These are phyloP conservation scores for Platanthera zijinensis DNA, from an alignment of 106 monocot species.

Conservation along the genomic window DNA sequence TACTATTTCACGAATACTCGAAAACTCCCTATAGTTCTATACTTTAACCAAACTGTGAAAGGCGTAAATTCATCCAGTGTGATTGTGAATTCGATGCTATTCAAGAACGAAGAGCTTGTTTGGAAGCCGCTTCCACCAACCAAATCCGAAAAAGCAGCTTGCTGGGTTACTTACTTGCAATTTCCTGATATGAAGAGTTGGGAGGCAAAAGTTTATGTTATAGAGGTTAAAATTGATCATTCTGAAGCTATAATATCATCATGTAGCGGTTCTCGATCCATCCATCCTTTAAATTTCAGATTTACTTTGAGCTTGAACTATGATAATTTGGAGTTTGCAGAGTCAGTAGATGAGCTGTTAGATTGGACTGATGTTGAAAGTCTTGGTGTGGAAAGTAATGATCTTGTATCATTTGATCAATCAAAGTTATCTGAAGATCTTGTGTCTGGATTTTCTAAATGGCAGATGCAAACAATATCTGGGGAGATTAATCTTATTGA, in stretches of 20 bases:
- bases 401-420: conserved; percentile 25
- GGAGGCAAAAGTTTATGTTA: conserved; percentile 17
- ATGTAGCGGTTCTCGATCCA: conserved; percentile 18
- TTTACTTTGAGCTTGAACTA: conserved; percentile 38
- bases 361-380: conserved; percentile 37
- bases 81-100: conserved; percentile 40
- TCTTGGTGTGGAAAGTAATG: conserved; percentile 14
- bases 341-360: conserved; percentile 29
- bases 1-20: conserved; percentile 15
- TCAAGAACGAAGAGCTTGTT: conserved; percentile 40
- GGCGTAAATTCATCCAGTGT: conserved; percentile 63
- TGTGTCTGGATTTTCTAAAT: conserved; percentile 28
- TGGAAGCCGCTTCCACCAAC: conserved; percentile 59
- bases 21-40: conserved; percentile 26
- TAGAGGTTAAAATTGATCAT: conserved; percentile 42
- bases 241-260: conserved; percentile 37
- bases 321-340: conserved; percentile 4
- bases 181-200: conserved; percentile 19
- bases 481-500: conserved; percentile 62
- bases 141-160: conserved; percentile 40
- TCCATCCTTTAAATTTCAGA: conserved; percentile 26
- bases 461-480: conserved; percentile 60
- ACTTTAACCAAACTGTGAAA: conserved; percentile 28
- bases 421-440: conserved; percentile 18
- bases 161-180: conserved; percentile 55